Base-by-base conservation (phyloP, 257 asterid genomes). In the Linderniella brevidens region DNA sequence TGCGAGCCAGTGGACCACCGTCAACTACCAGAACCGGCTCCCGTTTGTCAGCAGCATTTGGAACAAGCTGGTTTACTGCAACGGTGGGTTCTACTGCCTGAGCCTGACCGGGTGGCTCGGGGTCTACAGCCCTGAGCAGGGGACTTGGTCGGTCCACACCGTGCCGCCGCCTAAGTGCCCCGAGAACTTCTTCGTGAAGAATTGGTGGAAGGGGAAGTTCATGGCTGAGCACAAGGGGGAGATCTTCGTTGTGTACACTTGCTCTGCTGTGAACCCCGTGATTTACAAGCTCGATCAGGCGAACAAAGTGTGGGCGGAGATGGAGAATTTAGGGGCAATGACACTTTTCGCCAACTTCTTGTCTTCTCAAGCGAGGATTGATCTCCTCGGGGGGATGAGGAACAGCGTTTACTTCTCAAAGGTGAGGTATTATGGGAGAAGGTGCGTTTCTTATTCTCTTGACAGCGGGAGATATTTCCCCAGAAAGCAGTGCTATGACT, bases 141-240 rank as follows among this genome's bases (percentile, higher is more conserved):
- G 61, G 13, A 58, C 75, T 13, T 87, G 97, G 97, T 63, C 63
- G 3, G 77, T 83, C 41, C 75, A 69, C 44, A 57, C 76, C n/a
- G 72, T 76, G 64, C 84, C 84, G 15, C 88, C 88, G 0, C 88
- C 92, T 7, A 73, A 60, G 49, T 73, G 85, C 64, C 92, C 82
- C 0, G 83, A 78, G 60, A 72, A 68, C 53, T 76, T 76, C 65
- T 80, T 64, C 13, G 70, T 71, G 19, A 87, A 69, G 36, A 83
- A 71, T 60, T 83, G 97, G 97, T 80, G 93, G 95, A 83, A 75
- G 50, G 80, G 86, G 19, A 87, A 78, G 61, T 87, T 87, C 38
- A 78, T 87, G 86, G 80, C 93, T 1, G 95, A 83, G 76, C 83
- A 83, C 37, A 54, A 72, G 12, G 97, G 93, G 19, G 88, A 83